Conservation (phyloP, 306 rosid species). For the Cucumis melo region DNA sequence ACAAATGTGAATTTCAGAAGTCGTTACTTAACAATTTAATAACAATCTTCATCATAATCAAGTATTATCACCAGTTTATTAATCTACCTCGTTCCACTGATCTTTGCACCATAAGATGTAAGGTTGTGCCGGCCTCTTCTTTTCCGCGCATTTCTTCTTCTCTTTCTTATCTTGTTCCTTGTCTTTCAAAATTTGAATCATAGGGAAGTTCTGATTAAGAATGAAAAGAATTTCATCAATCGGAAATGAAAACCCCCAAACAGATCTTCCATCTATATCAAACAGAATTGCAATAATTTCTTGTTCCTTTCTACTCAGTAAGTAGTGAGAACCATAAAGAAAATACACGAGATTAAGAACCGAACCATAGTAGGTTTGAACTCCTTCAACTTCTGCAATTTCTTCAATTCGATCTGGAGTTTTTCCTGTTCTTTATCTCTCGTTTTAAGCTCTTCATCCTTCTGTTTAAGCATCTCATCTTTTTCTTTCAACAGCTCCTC, state of each 20-base stretch:
- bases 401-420: constrained; percentile 65
- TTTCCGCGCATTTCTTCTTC: constrained; percentile 48
- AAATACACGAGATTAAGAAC: background rate
- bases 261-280: background rate
- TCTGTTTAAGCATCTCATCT: constrained; percentile 55
- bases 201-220: constrained; percentile 37
- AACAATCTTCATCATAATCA: no score
- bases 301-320: background rate
- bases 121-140: constrained; percentile 69
- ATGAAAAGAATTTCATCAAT: background rate
- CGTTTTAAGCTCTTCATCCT: constrained; percentile 56
- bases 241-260: background rate
- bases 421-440: constrained; percentile 53
- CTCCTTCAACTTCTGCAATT: constrained; percentile 73
- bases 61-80: background rate
- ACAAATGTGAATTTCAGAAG: background rate
- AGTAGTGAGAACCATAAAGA: background rate
- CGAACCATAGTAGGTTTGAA: constrained; percentile 78
- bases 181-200: constrained; percentile 32
- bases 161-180: constrained; percentile 51
- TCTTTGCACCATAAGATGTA: constrained; percentile 82
- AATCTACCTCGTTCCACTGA: constrained; percentile 68
- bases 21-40: background rate
- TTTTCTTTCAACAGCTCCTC: constrained; percentile 65
- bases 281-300: background rate